Evolutionary conservation across 352 stramenopile species (phyloP).

Genomic region (Phytophthora palmivora): DNA sequence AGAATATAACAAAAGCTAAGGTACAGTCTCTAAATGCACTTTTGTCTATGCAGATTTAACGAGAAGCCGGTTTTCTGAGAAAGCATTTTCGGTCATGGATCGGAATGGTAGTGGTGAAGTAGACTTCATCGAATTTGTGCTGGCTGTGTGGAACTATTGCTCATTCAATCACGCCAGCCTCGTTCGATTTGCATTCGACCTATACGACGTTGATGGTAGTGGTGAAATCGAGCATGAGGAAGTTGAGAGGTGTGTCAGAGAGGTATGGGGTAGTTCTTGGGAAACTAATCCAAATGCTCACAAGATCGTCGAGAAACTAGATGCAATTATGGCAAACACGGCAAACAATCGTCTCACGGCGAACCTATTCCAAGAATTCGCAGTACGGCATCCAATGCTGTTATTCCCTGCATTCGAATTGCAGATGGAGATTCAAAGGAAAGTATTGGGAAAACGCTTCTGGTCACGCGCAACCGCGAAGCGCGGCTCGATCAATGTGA

Average conservation of each 20-base stretch:
- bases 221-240: slow-evolving; percentile 72
- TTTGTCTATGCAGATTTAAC: slow-evolving; percentile 44
- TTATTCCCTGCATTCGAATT: slow-evolving; percentile 75
- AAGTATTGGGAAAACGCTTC: slow-evolving; percentile 64
- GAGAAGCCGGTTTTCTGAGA: slow-evolving; percentile 69
- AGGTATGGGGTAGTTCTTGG: slow-evolving; percentile 70
- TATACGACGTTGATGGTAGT: slow-evolving; percentile 76
- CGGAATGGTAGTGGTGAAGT: slow-evolving; percentile 69
- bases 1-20: too few species aligned
- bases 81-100: slow-evolving; percentile 80
- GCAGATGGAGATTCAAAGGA: slow-evolving; percentile 69
- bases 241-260: slow-evolving; percentile 52
- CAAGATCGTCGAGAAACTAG: slow-evolving; percentile 66
- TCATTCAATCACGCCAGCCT: slow-evolving; percentile 71
- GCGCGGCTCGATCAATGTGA: slow-evolving; percentile 40
- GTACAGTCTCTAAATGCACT: not conserved
- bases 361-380: slow-evolving; percentile 63
- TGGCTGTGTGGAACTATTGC: slow-evolving; percentile 84
- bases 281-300: slow-evolving; percentile 56
- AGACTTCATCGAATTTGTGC: slow-evolving; percentile 79
- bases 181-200: slow-evolving; percentile 73
- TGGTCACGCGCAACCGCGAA: slow-evolving; percentile 60
- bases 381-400: slow-evolving; percentile 63
- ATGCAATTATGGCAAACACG: slow-evolving; percentile 49
- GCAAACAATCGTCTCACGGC: slow-evolving; percentile 45